Percentiles rank a stretch among this genome's conserved stretches.
Conservation (phyloP, 2,329 filamentous ascomycete species). For the Colletotrichum neosansevieriae region DNA sequence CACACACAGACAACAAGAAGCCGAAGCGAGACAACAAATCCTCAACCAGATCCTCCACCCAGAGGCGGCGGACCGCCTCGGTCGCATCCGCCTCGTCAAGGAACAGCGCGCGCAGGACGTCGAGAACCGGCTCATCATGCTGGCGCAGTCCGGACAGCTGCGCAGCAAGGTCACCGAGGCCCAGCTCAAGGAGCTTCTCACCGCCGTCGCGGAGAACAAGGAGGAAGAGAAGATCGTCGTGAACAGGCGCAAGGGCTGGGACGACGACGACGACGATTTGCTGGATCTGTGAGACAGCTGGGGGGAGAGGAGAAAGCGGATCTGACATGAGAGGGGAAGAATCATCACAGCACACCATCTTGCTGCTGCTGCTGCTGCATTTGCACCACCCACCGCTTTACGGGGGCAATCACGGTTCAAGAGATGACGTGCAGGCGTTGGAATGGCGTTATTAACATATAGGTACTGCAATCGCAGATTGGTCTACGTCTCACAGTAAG, state of each 20-base stretch:
- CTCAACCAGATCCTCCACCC: slow-evolving; percentile 95
- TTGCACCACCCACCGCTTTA: neutral
- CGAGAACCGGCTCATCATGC: slow-evolving; percentile 92
- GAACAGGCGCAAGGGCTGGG: slow-evolving; percentile 83
- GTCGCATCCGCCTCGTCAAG: slow-evolving; percentile 95
- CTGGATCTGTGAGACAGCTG: slow-evolving; percentile 65
- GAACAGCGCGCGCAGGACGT: slow-evolving; percentile 89
- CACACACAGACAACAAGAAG: slow-evolving; percentile 57
- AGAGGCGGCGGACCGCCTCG: slow-evolving; percentile 91
- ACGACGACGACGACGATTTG: slow-evolving; percentile 86
- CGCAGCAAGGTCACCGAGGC: slow-evolving; percentile 89
- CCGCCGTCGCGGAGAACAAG: slow-evolving; percentile 83
- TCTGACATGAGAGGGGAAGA: neutral
- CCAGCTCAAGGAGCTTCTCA: slow-evolving; percentile 92
- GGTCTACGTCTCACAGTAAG: slow-evolving; percentile 16
- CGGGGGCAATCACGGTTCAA: neutral
- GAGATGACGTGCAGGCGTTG: slow-evolving; percentile 29
- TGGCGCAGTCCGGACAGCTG: slow-evolving; percentile 89
- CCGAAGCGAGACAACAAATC: slow-evolving; percentile 80
- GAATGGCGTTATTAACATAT: slow-evolving; percentile 31
- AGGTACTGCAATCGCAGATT: slow-evolving; percentile 25
- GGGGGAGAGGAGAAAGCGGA: neutral
- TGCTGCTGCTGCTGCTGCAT: too few species aligned
- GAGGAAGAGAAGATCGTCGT: slow-evolving; percentile 90
- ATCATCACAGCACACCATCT: slow-evolving; percentile 3